phyloP scores from a whole-genome alignment of 1,139 yeast species.

The Pichia sp. region DNA sequence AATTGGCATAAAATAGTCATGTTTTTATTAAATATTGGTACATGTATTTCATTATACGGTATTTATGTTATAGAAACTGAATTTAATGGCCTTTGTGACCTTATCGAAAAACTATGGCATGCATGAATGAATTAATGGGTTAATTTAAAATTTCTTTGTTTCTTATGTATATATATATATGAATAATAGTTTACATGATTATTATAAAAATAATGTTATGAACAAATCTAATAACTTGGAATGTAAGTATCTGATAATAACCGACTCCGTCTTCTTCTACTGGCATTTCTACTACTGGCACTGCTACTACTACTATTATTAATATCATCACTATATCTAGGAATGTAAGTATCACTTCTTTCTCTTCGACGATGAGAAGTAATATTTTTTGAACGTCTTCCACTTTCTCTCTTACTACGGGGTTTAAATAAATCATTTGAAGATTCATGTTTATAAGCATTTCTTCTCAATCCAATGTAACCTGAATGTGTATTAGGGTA shows the following conservation, averaged over 20 bases:
- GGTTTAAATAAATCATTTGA: background rate
- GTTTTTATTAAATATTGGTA: constrained; percentile 57
- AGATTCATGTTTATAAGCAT: too few species aligned
- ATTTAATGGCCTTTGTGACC: constrained; percentile 36
- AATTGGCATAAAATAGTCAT: constrained; percentile 56
- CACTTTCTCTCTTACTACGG: too few species aligned
- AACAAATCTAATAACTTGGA: background rate
- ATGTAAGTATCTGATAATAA: background rate
- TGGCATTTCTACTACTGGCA: too few species aligned
- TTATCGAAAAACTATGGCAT: constrained; percentile 15
- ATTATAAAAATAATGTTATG: too few species aligned
- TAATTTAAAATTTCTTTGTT: background rate
- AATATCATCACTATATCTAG: background rate
- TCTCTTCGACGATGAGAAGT: too few species aligned
- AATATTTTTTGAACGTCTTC: too few species aligned
- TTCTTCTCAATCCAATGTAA: constrained; percentile 12
- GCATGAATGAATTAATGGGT: background rate
- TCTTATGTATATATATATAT: background rate
- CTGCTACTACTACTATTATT: background rate
- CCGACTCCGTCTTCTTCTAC: background rate
- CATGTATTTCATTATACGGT: constrained; percentile 59
- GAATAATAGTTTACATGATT: background rate
- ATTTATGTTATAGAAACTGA: constrained; percentile 57
- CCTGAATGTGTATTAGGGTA: constrained; percentile 26
- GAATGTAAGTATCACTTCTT: too few species aligned